These are phyloP conservation scores for Mariannaea sp. DNA, from an alignment of 2,329 filamentous ascomycete genomes.

Conservation along the genomic window DNA sequence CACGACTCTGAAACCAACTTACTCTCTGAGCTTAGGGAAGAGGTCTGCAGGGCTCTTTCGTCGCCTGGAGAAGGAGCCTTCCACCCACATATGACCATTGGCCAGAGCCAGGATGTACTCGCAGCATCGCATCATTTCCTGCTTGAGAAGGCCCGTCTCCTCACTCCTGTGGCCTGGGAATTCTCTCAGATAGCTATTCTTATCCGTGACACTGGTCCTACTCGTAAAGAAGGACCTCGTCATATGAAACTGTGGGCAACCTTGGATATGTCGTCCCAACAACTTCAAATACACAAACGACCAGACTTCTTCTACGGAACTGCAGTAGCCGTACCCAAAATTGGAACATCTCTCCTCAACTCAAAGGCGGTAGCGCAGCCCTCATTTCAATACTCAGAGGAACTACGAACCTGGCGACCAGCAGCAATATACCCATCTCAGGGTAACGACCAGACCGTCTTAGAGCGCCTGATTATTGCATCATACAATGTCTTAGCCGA, in stretches of 20 bases:
- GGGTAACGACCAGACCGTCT: neutral
- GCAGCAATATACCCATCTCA: neutral
- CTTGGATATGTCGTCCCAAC: slow-evolving; percentile 44
- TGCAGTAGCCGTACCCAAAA: neutral
- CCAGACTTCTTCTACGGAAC: slow-evolving; percentile 13
- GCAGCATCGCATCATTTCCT: slow-evolving; percentile 55
- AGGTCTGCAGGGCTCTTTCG: slow-evolving; percentile 45
- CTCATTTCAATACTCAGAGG: slow-evolving; percentile 17
- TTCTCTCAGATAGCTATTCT: slow-evolving; percentile 57
- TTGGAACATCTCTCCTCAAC: neutral
- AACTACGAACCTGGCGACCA: slow-evolving; percentile 11
- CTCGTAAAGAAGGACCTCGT: slow-evolving; percentile 40
- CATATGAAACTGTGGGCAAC: slow-evolving; percentile 63
- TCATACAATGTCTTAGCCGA: slow-evolving; percentile 61
- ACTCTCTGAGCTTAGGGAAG: slow-evolving; percentile 43
- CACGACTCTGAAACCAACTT: slow-evolving; percentile 7
- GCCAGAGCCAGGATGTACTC: slow-evolving; percentile 56
- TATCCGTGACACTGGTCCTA: slow-evolving; percentile 48
- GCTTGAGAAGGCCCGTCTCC: slow-evolving; percentile 54
- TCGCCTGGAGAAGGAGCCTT: slow-evolving; percentile 35
- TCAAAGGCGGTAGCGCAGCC: slow-evolving; percentile 5
- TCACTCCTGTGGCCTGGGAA: slow-evolving; percentile 56
- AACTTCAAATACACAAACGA: slow-evolving; percentile 8
- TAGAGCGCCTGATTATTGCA: slow-evolving; percentile 46
- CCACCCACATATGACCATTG: slow-evolving; percentile 62